Evolutionary conservation across 2,329 filamentous ascomycete genomes (phyloP).

Genomic region (Pseudogymnoascus sp.): DNA sequence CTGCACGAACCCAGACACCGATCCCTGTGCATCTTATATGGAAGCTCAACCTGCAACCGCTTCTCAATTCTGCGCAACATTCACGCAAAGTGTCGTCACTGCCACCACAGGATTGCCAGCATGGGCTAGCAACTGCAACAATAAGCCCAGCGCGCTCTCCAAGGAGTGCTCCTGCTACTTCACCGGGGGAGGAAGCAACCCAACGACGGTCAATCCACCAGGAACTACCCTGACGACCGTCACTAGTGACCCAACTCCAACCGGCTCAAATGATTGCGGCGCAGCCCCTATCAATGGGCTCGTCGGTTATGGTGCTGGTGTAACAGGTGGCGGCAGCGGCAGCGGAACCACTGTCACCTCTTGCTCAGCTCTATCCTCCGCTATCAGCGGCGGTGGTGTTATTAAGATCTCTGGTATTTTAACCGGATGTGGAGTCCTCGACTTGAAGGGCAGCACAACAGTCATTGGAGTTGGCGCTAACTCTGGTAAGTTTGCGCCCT

Average conservation of each 20-base stretch:
- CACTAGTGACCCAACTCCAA: slow-evolving; percentile 9
- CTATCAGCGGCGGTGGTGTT: slow-evolving; percentile 28
- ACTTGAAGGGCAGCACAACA: slow-evolving; percentile 36
- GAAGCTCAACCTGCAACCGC: neutral
- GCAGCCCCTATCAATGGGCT: neutral
- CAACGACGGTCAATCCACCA: slow-evolving; percentile 17
- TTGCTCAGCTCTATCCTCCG: slow-evolving; percentile 34
- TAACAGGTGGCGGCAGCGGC: slow-evolving; percentile 38
- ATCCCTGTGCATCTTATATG: slow-evolving; percentile 3
- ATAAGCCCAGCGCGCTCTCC: slow-evolving; percentile 25
- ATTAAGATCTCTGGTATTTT: slow-evolving; percentile 36
- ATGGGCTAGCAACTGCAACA: slow-evolving; percentile 26
- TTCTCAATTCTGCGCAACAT: slow-evolving; percentile 14
- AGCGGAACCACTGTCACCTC: slow-evolving; percentile 38
- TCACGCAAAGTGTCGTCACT: slow-evolving; percentile 17
- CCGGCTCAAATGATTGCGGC: neutral
- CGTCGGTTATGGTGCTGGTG: neutral
- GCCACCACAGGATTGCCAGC: slow-evolving; percentile 25
- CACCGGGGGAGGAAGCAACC: slow-evolving; percentile 18
- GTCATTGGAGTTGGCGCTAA: slow-evolving; percentile 37
- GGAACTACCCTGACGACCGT: slow-evolving; percentile 17
- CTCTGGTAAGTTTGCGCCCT: slow-evolving; percentile 16
- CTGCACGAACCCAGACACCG: neutral
- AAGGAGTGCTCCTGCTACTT: slow-evolving; percentile 29
- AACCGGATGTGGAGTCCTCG: slow-evolving; percentile 30